These are phyloP conservation scores for Chlamydomonas reinhardtii DNA, from an alignment of 163 green algal species.

Conservation along the genomic window DNA sequence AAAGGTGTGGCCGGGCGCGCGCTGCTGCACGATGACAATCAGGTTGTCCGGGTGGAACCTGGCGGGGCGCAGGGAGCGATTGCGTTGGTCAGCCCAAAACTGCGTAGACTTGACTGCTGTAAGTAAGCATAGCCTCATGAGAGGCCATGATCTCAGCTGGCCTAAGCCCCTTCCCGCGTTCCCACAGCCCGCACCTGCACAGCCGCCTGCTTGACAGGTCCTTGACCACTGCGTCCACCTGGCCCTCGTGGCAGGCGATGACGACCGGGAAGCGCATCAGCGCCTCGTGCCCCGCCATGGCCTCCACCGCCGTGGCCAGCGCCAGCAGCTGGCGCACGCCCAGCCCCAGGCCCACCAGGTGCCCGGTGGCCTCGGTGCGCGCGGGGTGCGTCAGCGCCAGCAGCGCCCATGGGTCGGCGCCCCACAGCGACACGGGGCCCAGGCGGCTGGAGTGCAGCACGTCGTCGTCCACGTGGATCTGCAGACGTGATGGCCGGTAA, in stretches of 20 bases:
- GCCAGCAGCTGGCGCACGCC: constrained; percentile 45
- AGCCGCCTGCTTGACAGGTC: constrained; percentile 26
- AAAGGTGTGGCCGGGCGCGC: constrained; percentile 11
- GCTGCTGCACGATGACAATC: constrained; percentile 39
- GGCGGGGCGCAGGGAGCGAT: background rate
- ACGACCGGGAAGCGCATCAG: constrained; percentile 21
- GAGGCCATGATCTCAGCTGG: too few relatives aligned
- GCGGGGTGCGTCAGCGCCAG: constrained; percentile 21
- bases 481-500: too few relatives aligned
- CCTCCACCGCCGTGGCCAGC: constrained; percentile 36
- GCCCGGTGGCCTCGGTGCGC: constrained; percentile 13
- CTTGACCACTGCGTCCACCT: constrained; percentile 21
- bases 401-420: constrained; percentile 36
- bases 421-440: constrained; percentile 24
- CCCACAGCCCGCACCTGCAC: constrained; percentile 36
- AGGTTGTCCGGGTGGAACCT: constrained; percentile 38
- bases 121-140: too few relatives aligned
- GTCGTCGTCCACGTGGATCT: constrained; percentile 47
- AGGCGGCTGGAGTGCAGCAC: background rate
- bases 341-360: constrained; percentile 39
- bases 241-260: constrained; percentile 35
- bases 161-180: too few relatives aligned
- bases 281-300: constrained; percentile 12
- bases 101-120: too few relatives aligned
- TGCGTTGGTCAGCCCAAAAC: too few relatives aligned